Percentiles rank a stretch among this genome's conserved stretches.
Conservation (phyloP, 2,329 filamentous ascomycete species). For the Curvularia verruculosa region DNA sequence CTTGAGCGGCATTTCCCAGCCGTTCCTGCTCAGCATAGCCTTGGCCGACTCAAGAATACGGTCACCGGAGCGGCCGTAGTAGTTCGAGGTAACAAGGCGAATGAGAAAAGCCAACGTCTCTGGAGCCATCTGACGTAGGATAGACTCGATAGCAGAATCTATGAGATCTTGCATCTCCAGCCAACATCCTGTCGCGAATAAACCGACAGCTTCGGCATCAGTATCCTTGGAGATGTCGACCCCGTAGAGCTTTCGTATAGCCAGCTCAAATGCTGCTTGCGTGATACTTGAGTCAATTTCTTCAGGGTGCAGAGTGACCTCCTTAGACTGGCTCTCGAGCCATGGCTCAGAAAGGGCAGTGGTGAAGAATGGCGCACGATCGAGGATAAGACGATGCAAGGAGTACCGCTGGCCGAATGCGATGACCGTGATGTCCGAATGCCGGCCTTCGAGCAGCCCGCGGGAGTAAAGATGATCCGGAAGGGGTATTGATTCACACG, state of each 20-base stretch:
- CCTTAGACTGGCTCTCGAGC: conserved; percentile 60
- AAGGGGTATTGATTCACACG: conserved; percentile 51
- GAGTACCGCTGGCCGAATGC: conserved; percentile 60
- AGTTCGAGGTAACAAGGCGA: conserved; percentile 61
- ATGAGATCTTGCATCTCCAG: conserved; percentile 64
- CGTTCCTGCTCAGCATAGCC: conserved; percentile 63
- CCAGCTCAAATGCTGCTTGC: conserved; percentile 60
- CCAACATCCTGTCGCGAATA: conserved; percentile 64
- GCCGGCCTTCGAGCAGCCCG: conserved; percentile 58
- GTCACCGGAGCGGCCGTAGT: conserved; percentile 62
- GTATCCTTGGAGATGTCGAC: conserved; percentile 56
- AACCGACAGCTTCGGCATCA: conserved; percentile 58
- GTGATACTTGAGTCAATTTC: conserved; percentile 62
- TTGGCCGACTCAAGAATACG: conserved; percentile 63
- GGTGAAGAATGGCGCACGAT: conserved; percentile 62
- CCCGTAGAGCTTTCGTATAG: conserved; percentile 61
- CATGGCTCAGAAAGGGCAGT: conserved; percentile 62
- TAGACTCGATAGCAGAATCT: conserved; percentile 60
- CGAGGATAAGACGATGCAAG: conserved; percentile 61
- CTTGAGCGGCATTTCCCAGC: conserved; percentile 61
- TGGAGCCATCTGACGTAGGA: conserved; percentile 61
- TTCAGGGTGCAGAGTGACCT: conserved; percentile 60
- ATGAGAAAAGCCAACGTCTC: conserved; percentile 58
- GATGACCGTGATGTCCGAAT: conserved; percentile 61
- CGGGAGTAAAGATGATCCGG: conserved; percentile 60